A percentile compares a stretch with the other conserved stretches of the same genome.
These are phyloP conservation scores for Exophiala xenobiotica DNA, from an alignment of 2,329 filamentous ascomycete genomes.

Conservation along the genomic window DNA sequence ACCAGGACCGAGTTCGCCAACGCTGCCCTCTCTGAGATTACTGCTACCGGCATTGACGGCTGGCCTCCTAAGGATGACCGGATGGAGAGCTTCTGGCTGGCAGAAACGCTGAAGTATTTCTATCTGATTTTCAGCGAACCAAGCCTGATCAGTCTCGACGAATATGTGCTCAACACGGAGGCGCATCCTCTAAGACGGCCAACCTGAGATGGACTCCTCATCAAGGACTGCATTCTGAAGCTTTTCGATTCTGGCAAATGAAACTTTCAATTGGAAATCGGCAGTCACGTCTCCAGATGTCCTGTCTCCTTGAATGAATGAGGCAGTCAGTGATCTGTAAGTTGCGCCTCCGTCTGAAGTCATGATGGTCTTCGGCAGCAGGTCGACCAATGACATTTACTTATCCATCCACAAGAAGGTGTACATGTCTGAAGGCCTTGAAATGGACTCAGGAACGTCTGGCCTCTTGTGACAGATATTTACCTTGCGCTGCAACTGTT, in stretches of 20 bases:
- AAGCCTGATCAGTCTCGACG: slow-evolving; percentile 41
- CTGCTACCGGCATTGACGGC: slow-evolving; percentile 1
- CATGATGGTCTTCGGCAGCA: too few species aligned
- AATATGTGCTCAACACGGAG: slow-evolving; percentile 47
- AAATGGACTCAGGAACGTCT: too few species aligned
- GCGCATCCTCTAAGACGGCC: slow-evolving; percentile 37
- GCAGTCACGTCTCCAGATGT: too few species aligned
- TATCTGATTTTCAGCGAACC: slow-evolving; percentile 47
- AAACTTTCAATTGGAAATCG: too few species aligned
- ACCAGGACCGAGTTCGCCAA: slow-evolving; percentile 68
- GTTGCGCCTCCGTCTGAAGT: too few species aligned
- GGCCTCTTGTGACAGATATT: too few species aligned
- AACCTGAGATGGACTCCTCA: not conserved
- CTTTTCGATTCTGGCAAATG: not conserved
- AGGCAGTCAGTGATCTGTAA: too few species aligned
- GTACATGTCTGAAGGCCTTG: too few species aligned
- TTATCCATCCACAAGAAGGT: too few species aligned
- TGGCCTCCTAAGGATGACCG: slow-evolving; percentile 21
- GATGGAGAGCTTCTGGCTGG: slow-evolving; percentile 43
- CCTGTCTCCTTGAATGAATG: too few species aligned
- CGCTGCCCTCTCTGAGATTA: slow-evolving; percentile 63
- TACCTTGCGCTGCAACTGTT: too few species aligned
- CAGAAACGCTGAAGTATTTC: slow-evolving; percentile 47
- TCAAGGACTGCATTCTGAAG: not conserved
- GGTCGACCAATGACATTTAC: too few species aligned